Conservation (phyloP, 2,329 filamentous ascomycete species). For the Venturia aucupariae region DNA sequence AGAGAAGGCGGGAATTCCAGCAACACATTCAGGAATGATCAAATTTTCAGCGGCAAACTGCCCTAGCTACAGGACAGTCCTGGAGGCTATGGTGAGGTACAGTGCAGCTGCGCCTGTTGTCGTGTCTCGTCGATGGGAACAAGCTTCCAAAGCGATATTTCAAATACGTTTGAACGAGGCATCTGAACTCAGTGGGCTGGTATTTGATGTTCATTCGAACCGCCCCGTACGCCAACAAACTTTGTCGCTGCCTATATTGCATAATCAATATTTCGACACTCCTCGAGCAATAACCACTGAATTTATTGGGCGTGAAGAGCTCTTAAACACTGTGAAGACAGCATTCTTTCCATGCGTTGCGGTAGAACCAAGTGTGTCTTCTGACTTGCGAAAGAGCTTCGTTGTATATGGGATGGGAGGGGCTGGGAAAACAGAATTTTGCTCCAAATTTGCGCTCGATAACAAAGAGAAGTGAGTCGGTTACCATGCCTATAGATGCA, state of each 20-base stretch:
- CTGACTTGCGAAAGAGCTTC: constrained; percentile 16
- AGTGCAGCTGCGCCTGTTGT: constrained; percentile 14
- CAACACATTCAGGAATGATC: constrained; percentile 19
- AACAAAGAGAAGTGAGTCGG: constrained; percentile 14
- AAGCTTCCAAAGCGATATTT: constrained; percentile 13
- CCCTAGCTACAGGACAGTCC: constrained; percentile 17
- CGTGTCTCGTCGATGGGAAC: constrained; percentile 14
- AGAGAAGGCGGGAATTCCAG: constrained; percentile 17
- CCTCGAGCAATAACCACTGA: neutral
- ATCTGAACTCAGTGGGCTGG: constrained; percentile 10
- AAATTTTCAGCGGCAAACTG: constrained; percentile 17
- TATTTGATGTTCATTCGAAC: neutral
- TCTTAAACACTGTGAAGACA: neutral
- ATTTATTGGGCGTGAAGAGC: constrained; percentile 6
- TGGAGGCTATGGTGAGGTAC: constrained; percentile 17
- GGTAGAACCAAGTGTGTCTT: neutral
- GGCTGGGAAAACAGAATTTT: constrained; percentile 25
- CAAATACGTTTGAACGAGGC: constrained; percentile 13
- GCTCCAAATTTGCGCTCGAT: constrained; percentile 16
- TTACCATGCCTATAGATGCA: constrained; percentile 18
- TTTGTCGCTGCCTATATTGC: neutral
- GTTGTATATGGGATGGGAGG: constrained; percentile 17
- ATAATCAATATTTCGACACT: constrained; percentile 1
- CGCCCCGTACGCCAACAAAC: neutral
- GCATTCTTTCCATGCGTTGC: neutral